A percentile compares a stretch with the other conserved stretches of the same genome.
Conservation (phyloP, 2,329 filamentous ascomycete genomes). For the Fusarium drepaniforme region DNA sequence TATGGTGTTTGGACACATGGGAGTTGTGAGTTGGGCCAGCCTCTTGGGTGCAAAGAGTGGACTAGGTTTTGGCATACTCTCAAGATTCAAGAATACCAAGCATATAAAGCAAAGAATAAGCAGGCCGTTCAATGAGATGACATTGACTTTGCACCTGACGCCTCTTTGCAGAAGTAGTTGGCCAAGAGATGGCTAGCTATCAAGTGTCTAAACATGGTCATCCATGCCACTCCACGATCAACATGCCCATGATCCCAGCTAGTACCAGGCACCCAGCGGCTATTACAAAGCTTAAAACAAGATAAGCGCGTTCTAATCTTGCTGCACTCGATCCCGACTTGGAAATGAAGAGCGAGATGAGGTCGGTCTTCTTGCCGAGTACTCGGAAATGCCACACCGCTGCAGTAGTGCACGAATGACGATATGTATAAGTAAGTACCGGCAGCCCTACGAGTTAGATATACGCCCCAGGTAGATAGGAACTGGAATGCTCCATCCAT, state of each 20-base stretch:
- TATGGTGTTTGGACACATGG: neutral
- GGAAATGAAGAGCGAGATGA: neutral
- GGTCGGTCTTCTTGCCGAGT: slow-evolving; percentile 29
- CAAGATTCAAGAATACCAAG: neutral
- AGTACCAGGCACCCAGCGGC: neutral
- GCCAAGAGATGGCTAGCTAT: neutral
- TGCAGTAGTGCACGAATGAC: neutral
- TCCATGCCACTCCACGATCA: neutral
- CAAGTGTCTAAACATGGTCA: neutral
- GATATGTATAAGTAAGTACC: neutral
- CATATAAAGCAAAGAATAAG: neutral
- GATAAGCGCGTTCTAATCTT: neutral
- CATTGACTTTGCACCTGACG: too few relatives aligned
- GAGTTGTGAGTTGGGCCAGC: neutral
- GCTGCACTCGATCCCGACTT: neutral
- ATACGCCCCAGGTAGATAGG: neutral
- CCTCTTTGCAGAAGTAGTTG: neutral
- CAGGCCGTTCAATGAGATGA: neutral
- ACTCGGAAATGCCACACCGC: neutral
- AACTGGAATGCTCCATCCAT: neutral
- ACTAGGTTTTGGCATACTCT: neutral
- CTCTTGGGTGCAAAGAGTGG: neutral
- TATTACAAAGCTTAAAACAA: neutral
- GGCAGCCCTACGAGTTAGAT: neutral
- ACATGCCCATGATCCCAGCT: neutral